Conservation (phyloP, 805 yeast genomes). For the Cyberlindnera xishuangbannaensis region DNA sequence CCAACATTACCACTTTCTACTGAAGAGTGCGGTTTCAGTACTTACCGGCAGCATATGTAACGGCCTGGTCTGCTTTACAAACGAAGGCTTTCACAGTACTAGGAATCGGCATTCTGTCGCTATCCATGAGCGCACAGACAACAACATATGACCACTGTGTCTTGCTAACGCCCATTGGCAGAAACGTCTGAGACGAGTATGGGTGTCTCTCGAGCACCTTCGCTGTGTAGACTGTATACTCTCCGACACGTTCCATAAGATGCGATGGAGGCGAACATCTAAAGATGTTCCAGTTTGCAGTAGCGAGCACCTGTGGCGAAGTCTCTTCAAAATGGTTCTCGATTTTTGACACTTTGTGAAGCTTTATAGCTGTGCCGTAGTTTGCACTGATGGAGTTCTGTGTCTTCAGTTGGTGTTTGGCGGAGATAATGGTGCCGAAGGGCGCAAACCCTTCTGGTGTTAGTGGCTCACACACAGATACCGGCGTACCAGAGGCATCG, state of each 20-base stretch:
- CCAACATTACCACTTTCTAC: too few species aligned
- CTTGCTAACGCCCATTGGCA: conserved; percentile 79
- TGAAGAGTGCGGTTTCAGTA: too few species aligned
- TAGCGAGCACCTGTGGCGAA: conserved; percentile 41
- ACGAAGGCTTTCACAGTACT: conserved; percentile 57
- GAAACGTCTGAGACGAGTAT: conserved; percentile 77
- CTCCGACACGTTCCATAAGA: conserved; percentile 24
- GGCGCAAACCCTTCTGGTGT: conserved; percentile 61
- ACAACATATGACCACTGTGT: conserved; percentile 58
- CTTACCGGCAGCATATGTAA: conserved; percentile 67
- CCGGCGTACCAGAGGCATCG: conserved; percentile 19
- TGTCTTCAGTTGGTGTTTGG: conserved; percentile 59
- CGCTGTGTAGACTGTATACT: conserved; percentile 15
- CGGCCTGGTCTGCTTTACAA: conserved; percentile 80
- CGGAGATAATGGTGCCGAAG: conserved; percentile 75
- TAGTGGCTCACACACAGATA: conserved; percentile 41
- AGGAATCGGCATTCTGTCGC: conserved; percentile 56
- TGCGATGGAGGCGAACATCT: conserved; percentile 75
- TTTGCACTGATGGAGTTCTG: conserved; percentile 52
- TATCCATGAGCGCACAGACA: conserved; percentile 59
- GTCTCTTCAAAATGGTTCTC: conserved; percentile 43
- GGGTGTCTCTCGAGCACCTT: conserved; percentile 90
- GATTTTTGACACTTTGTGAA: conserved; percentile 67
- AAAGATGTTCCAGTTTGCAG: conserved; percentile 78
- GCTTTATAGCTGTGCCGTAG: conserved; percentile 88